These are phyloP conservation scores for Cucurbita ficifolia DNA, from an alignment of 306 rosid species.

Conservation along the genomic window DNA sequence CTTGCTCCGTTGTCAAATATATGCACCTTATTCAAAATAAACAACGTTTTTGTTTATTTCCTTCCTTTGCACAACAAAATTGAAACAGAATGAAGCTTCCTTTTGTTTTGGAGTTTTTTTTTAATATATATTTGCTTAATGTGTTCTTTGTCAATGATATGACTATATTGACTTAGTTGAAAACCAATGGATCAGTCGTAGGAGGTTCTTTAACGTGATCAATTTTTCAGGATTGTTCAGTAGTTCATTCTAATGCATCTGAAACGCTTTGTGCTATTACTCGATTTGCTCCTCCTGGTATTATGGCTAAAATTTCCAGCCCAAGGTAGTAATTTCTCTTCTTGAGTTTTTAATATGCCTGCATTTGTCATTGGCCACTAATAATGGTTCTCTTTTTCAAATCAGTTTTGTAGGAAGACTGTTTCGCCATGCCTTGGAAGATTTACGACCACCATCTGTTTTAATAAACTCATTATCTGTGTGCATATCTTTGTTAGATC, in stretches of 20 bases:
- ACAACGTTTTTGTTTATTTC: neutral
- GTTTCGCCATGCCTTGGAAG: conserved; percentile 85
- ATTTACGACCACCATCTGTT: conserved; percentile 83
- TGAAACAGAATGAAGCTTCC: neutral
- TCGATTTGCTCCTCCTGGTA: conserved; percentile 89
- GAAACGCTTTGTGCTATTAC: conserved; percentile 94
- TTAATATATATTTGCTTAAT: neutral
- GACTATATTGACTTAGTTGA: neutral
- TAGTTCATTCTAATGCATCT: conserved; percentile 91
- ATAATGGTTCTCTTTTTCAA: conserved; percentile 6
- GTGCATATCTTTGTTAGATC: conserved; percentile 94
- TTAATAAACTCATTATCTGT: conserved; percentile 76
- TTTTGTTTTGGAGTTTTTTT: neutral
- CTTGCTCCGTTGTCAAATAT: neutral
- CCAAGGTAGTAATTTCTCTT: conserved; percentile 42
- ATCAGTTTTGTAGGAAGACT: conserved; percentile 84
- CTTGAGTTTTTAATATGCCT: neutral
- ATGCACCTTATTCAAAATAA: neutral
- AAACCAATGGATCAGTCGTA: neutral
- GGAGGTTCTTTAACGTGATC: conserved; percentile 7
- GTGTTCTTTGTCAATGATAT: neutral
- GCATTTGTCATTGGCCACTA: neutral
- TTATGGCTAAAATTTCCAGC: conserved; percentile 64
- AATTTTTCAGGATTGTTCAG: conserved; percentile 70
- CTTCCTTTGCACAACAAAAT: neutral